Evolutionary conservation across 2,329 filamentous ascomycete species (phyloP).

Genomic region (Aureobasidium sp.): DNA sequence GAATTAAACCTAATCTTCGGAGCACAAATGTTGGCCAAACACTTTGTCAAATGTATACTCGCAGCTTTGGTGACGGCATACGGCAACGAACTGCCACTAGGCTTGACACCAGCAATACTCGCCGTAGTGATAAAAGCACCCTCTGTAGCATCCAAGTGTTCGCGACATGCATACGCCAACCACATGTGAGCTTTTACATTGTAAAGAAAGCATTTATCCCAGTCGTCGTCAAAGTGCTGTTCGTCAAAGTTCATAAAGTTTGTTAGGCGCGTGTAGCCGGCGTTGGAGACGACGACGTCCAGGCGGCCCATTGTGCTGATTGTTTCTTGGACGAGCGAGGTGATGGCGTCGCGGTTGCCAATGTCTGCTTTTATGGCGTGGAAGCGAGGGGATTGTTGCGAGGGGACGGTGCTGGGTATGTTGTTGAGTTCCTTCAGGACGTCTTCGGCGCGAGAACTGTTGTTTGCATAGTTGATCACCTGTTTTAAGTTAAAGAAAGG

Average conservation of each 20-base stretch:
- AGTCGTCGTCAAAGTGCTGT: slow-evolving; percentile 51
- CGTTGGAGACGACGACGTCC: slow-evolving; percentile 40
- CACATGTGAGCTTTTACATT: slow-evolving; percentile 59
- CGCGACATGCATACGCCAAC: slow-evolving; percentile 50
- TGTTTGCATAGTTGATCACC: slow-evolving; percentile 39
- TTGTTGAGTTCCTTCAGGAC: slow-evolving; percentile 37
- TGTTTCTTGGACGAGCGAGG: slow-evolving; percentile 39
- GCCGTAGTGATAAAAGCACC: slow-evolving; percentile 60
- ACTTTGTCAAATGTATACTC: slow-evolving; percentile 49
- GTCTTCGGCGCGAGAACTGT: slow-evolving; percentile 34
- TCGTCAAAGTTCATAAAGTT: slow-evolving; percentile 45
- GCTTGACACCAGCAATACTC: slow-evolving; percentile 56
- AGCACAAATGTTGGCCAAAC: slow-evolving; percentile 46
- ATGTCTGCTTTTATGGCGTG: slow-evolving; percentile 42
- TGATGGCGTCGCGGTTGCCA: slow-evolving; percentile 35
- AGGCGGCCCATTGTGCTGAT: slow-evolving; percentile 40
- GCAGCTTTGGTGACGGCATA: slow-evolving; percentile 34
- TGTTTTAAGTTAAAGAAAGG: neutral
- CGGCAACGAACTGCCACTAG: slow-evolving; percentile 53
- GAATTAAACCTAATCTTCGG: slow-evolving; percentile 54
- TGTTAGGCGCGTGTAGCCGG: slow-evolving; percentile 35
- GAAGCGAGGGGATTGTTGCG: slow-evolving; percentile 30
- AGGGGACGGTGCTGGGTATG: slow-evolving; percentile 21
- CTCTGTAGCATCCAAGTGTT: slow-evolving; percentile 49
- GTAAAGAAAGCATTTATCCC: slow-evolving; percentile 53